Evolutionary conservation across 179 eudicot genomes (phyloP).

Genomic region (Camellia oleifera): DNA sequence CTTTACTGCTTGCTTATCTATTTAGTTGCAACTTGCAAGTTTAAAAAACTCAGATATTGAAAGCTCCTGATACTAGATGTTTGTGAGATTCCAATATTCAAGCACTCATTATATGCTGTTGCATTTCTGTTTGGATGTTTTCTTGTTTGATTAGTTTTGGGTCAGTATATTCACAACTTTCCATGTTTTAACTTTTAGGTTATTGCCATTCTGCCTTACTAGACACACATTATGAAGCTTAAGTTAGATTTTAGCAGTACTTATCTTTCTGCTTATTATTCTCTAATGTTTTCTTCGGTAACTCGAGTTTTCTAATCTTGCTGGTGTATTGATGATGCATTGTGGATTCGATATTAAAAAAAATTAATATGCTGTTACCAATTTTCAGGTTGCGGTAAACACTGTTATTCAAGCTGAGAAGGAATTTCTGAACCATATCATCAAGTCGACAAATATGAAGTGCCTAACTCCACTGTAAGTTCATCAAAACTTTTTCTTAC

Average conservation of each 20-base stretch:
- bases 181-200: not conserved
- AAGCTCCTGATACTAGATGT: not conserved
- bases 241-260: not conserved
- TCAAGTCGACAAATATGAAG: conserved; percentile 77
- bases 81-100: not conserved
- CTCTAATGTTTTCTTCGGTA: not conserved
- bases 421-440: conserved; percentile 66
- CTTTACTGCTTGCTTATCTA: not conserved
- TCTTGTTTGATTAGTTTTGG: not conserved
- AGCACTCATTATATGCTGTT: not conserved
- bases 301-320: not conserved
- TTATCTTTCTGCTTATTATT: not conserved
- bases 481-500: not conserved
- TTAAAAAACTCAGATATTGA: not conserved
- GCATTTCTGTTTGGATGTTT: not conserved
- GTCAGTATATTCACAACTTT: not conserved
- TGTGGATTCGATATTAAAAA: not conserved
- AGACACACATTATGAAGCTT: not conserved
- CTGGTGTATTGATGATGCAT: not conserved
- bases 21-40: not conserved
- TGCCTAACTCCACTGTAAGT: conserved; percentile 78
- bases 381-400: conserved; percentile 66
- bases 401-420: conserved; percentile 70
- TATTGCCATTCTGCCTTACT: not conserved
- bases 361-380: conserved; percentile 4